A percentile compares a stretch with the other conserved stretches of the same genome.
These are phyloP conservation scores for Primulina huaijiensis DNA, from an alignment of 257 asterid genomes.

Conservation along the genomic window DNA sequence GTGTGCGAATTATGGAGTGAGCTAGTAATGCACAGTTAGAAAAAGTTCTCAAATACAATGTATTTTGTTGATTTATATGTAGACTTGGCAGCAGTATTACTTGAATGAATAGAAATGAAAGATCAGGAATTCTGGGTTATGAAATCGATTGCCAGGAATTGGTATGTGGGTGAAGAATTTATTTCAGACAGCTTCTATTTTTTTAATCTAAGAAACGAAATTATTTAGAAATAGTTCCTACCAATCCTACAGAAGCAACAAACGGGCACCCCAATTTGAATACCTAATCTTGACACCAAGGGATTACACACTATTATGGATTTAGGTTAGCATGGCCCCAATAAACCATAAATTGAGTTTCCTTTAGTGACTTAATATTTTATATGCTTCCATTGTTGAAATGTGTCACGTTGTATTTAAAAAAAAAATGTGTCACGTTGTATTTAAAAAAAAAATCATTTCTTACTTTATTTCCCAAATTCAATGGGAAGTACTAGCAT, in stretches of 20 bases:
- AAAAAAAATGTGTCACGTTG: neutral
- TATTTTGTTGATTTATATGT: neutral
- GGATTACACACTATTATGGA: no score
- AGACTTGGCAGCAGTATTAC: neutral
- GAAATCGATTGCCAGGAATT: neutral
- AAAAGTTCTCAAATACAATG: neutral
- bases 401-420: neutral
- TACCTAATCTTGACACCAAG: neutral
- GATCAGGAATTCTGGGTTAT: neutral
- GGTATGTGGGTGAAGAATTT: neutral
- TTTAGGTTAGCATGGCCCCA: neutral
- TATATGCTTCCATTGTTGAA: neutral
- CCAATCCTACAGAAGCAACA: neutral
- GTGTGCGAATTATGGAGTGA: neutral
- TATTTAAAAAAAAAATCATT: neutral
- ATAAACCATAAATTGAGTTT: neutral
- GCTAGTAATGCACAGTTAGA: neutral
- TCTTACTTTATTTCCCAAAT: neutral
- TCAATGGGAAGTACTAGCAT: neutral
- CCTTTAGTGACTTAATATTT: no score
- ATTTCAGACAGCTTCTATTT: neutral
- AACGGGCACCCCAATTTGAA: neutral
- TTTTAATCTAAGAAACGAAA: neutral
- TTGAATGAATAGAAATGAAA: neutral
- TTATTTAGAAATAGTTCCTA: neutral